Evolutionary conservation across 2,329 filamentous ascomycete species (phyloP).

Genomic region (Pseudogymnoascus sp.): DNA sequence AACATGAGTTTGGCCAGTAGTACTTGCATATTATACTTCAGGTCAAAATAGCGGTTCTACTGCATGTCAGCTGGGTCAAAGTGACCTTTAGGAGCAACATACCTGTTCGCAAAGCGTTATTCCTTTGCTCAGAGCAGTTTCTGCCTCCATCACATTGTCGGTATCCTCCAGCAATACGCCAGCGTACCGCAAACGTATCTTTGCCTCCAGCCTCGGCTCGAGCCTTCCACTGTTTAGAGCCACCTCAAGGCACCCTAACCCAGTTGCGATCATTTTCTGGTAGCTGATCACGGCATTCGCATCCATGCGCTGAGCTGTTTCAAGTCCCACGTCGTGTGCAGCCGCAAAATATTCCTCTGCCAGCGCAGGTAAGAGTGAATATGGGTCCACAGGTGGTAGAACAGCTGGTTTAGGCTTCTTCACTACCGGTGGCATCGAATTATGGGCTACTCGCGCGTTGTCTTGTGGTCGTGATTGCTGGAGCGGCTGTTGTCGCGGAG

Average conservation of each 20-base stretch:
- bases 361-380: constrained; percentile 58
- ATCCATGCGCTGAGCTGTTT: constrained; percentile 43
- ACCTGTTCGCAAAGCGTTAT: constrained; percentile 63
- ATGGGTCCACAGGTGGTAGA: constrained; percentile 34
- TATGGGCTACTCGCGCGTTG: neutral
- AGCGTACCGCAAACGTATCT: constrained; percentile 63
- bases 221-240: constrained; percentile 56
- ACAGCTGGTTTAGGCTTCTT: neutral
- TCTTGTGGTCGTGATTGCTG: constrained; percentile 11
- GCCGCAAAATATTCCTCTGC: constrained; percentile 69
- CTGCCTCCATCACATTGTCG: constrained; percentile 65
- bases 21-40: constrained; percentile 74
- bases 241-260: constrained; percentile 64
- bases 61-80: constrained; percentile 10
- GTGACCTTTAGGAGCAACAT: constrained; percentile 15
- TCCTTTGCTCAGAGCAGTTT: constrained; percentile 64
- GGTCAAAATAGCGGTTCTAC: constrained; percentile 52
- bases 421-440: neutral
- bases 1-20: constrained; percentile 63
- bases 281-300: constrained; percentile 54
- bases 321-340: constrained; percentile 50
- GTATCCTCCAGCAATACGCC: constrained; percentile 66
- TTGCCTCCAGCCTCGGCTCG: constrained; percentile 60
- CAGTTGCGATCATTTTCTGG: constrained; percentile 64
- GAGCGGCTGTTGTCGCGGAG: constrained; percentile 14